A percentile compares a stretch with the other conserved stretches of the same genome.
phyloP scores from a whole-genome alignment of 768 basidiomycete species.

The Leucocoprinus birnbaumii region DNA sequence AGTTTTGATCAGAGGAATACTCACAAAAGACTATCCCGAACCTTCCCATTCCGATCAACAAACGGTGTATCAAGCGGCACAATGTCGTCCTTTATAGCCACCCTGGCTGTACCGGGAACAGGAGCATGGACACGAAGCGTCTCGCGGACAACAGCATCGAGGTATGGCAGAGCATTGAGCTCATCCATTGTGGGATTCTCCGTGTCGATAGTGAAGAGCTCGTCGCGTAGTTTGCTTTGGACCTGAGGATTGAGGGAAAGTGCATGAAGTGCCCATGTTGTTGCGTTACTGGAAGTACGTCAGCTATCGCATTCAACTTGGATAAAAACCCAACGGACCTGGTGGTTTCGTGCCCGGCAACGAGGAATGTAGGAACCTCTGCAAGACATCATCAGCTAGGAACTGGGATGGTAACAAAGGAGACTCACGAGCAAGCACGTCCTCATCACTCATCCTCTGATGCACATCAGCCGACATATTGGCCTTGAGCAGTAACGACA shows the following conservation, averaged over 20 bases:
- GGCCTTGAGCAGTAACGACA: conserved; percentile 58
- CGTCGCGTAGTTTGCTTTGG: conserved; percentile 56
- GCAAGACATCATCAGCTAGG: neutral
- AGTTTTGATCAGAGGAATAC: conserved; percentile 5
- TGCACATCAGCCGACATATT: conserved; percentile 60
- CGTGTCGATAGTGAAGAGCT: conserved; percentile 47
- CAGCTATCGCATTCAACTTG: neutral
- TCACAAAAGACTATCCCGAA: conserved; percentile 36
- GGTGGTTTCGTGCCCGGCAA: conserved; percentile 61
- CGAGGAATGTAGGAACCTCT: conserved; percentile 63
- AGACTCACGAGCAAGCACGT: conserved; percentile 52
- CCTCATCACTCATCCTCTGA: conserved; percentile 58
- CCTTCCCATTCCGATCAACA: conserved; percentile 38
- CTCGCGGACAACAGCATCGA: conserved; percentile 66
- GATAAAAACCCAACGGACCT: conserved; percentile 25
- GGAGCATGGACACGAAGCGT: conserved; percentile 55
- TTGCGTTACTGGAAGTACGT: conserved; percentile 30
- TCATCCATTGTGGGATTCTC: conserved; percentile 70
- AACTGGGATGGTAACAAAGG: neutral
- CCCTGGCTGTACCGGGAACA: conserved; percentile 37
- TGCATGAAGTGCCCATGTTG: conserved; percentile 59
- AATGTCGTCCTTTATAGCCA: conserved; percentile 50
- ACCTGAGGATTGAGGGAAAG: conserved; percentile 44
- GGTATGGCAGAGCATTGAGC: conserved; percentile 61
- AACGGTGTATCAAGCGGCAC: conserved; percentile 47